phyloP scores from a whole-genome alignment of 768 basidiomycete species.

The Suillus lakei region DNA sequence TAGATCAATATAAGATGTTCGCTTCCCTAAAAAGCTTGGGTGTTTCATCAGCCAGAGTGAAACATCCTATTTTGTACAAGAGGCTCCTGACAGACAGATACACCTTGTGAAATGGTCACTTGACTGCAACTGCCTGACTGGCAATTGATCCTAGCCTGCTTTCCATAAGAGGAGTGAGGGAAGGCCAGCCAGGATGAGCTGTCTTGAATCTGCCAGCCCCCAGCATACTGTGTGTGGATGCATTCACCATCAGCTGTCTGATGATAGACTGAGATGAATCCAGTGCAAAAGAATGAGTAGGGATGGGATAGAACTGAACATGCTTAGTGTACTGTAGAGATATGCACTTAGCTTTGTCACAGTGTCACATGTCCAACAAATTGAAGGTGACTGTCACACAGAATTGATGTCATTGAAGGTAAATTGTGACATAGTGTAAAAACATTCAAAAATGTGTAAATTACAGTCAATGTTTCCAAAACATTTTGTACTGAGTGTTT shows the following conservation, averaged over 20 bases:
- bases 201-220: slow-evolving; percentile 7
- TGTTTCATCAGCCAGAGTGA: not conserved
- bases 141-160: not conserved
- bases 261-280: too few relatives aligned
- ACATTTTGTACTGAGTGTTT: too few relatives aligned
- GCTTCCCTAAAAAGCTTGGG: slow-evolving; percentile 13
- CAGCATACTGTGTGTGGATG: not conserved
- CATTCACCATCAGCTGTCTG: too few relatives aligned
- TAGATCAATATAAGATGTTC: slow-evolving; percentile 17
- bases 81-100: too few relatives aligned
- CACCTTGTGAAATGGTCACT: not conserved
- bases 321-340: too few relatives aligned
- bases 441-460: too few relatives aligned
- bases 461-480: not conserved
- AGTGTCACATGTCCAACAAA: too few relatives aligned
- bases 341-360: too few relatives aligned
- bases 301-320: slow-evolving; percentile 5
- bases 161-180: not conserved
- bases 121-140: not conserved
- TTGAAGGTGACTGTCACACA: too few relatives aligned
- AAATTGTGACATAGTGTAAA: too few relatives aligned
- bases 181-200: slow-evolving; percentile 2
- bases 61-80: too few relatives aligned
- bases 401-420: too few relatives aligned
- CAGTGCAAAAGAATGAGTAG: not conserved